Evolutionary conservation across 1,284 basidiomycete species (phyloP), one percentile per base, ranked within the genome.

Genomic region (Cryptococcus hybrid): DNA sequence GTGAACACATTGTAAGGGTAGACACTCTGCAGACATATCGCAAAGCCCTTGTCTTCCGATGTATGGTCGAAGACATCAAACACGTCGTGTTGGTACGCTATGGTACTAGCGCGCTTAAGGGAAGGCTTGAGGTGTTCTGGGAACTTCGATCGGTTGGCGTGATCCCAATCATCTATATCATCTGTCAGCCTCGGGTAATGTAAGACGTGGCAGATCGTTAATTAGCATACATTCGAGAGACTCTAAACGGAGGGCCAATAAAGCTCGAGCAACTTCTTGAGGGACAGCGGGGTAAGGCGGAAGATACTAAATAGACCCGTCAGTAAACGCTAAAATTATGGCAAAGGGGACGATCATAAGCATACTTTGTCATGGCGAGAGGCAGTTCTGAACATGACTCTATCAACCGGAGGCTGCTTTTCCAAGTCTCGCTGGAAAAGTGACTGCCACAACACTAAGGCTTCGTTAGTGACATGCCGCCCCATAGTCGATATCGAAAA

Each of bases 111-210:
- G 37, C 85, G 78, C 37, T 83, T 80, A 5, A 97, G 83, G 3
- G 85, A 69, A 0, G 88, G 88, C 67, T 91, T 92, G 67, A 98
- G 80, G 3, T 79, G 70, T 0, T 87, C 86, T 5, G 93, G 93
- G 80, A 97, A 97, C 76, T 92, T 95, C 69, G 87, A 87, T 79
- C 90, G 92, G 58, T 82, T 79, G n/a, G 47, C 47, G 5, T 52
- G 44, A 38, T 65, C 58, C 74, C 72, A 74, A 3, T 51, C 15
- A 48, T 72, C 70, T 71, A 51, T 8, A 38, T 11, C 5, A 35
- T 42, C 11, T 43, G n/a, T 45, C 34, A 36, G 18, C 15, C 34
- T 24, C 5, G 6, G 11, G 58, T 18, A 55, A 51, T 39, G 44
- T 54, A 36, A 11, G n/a, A 38, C 12, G 15, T 5, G 37, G 7